Evolutionary conservation across 2,329 filamentous ascomycete species (phyloP), one percentile per base, ranked within the genome.

Genomic region (Daldinia sp.): DNA sequence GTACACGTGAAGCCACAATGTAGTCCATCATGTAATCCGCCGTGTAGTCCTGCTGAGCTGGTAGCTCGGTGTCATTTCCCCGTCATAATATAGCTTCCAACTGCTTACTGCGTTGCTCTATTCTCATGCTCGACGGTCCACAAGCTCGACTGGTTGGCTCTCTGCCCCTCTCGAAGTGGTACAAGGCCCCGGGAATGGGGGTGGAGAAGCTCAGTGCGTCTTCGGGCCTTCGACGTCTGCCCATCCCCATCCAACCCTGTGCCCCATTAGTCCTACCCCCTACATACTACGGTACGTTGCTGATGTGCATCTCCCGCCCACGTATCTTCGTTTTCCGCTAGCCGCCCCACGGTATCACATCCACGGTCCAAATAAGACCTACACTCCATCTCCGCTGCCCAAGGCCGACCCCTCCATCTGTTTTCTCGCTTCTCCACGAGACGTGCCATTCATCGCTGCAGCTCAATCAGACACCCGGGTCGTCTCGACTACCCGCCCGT

Each of bases 291-390:
- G 58, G 65, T 64, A 67, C 63, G 63, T 50, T 50, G 47, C 66
- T 71, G 71, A 74, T 74, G 68, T 72, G 70, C 71, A 71, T 72
- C 68, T 74, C 70, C 72, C 72, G 70, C 70, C 69, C 70, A 73
- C 68, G 68, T 67, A 71, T 70, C 67, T 66, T 67, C 63, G 45
- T 67, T 66, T 72, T 70, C 71, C 68, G 63, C 70, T 69, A 73
- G 71, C 69, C 69, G 72, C 72, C 73, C 73, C 73, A 73, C 72
- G 72, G 70, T 71, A 72, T 71, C 68, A 70, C 67, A 71, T 72
- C 71, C 61, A 71, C 62, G 64, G 68, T 70, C 66, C 69, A 72
- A 75, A 74, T 73, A 73, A 73, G 71, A 72, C 68, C 66, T 71
- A 69, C 68, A 69, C 70, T 73, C 69, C 70, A 68, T 68, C 68